Evolutionary conservation across 1,284 basidiomycete genomes (phyloP).

Genomic region (Pseudozyma hubeiensis): DNA sequence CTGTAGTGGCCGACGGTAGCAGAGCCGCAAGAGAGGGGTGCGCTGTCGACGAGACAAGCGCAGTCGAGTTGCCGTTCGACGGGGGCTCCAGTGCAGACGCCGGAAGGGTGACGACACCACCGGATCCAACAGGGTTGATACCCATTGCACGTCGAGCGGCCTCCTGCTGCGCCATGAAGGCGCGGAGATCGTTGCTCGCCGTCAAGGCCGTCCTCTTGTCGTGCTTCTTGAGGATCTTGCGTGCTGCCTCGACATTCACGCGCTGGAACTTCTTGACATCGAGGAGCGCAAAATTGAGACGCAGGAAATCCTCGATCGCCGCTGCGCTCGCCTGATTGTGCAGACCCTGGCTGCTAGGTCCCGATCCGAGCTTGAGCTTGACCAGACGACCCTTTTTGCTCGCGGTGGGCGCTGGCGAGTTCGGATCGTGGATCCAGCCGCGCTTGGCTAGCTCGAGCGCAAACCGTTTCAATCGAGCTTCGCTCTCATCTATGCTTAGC

Average conservation of each 20-base stretch:
- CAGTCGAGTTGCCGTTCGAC: constrained; percentile 19
- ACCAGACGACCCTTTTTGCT: constrained; percentile 44
- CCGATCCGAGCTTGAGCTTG: constrained; percentile 52
- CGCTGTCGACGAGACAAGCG: constrained; percentile 43
- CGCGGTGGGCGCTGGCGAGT: constrained; percentile 19
- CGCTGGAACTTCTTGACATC: constrained; percentile 84
- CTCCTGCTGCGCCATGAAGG: constrained; percentile 61
- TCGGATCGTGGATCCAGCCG: constrained; percentile 58
- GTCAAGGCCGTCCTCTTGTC: constrained; percentile 80
- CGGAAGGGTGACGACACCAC: constrained; percentile 37
- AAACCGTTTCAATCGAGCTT: constrained; percentile 79
- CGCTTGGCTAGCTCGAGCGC: constrained; percentile 76
- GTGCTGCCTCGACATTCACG: constrained; percentile 84
- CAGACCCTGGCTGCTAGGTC: constrained; percentile 47
- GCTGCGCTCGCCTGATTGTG: constrained; percentile 47
- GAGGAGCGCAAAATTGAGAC: constrained; percentile 83
- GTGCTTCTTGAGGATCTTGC: constrained; percentile 86
- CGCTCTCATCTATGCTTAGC: constrained; percentile 78
- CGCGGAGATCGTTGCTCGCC: constrained; percentile 65
- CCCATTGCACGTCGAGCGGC: constrained; percentile 36
- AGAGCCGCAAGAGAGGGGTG: constrained; percentile 61
- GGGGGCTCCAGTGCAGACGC: constrained; percentile 28
- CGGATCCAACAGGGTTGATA: constrained; percentile 37
- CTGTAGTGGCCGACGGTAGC: constrained; percentile 58
- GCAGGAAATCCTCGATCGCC: constrained; percentile 79